Percentiles rank a stretch among this genome's conserved stretches.
phyloP scores from a whole-genome alignment of 148 eudicot species.

The Cornus suecica region DNA sequence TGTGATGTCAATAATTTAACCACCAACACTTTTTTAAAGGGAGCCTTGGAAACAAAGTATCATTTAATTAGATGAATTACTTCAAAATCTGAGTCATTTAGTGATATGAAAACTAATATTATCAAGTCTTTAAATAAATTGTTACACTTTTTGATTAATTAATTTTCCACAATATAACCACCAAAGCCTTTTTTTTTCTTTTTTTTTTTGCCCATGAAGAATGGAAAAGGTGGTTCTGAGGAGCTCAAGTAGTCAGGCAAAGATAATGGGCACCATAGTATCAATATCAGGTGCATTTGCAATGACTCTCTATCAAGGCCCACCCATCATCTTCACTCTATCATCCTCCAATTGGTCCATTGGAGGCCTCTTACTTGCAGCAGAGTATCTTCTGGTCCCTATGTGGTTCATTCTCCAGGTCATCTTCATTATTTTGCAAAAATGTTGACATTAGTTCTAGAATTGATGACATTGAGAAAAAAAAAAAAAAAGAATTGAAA shows the following conservation, averaged over 20 bases:
- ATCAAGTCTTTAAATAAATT: too few relatives aligned
- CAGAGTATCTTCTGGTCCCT: not conserved
- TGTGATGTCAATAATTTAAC: too few relatives aligned
- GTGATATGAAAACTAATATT: too few relatives aligned
- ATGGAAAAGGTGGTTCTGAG: conserved; percentile 31
- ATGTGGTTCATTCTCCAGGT: conserved; percentile 17
- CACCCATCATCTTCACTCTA: not conserved
- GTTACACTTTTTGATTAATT: too few relatives aligned
- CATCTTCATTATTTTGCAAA: not conserved
- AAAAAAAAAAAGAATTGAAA: not conserved
- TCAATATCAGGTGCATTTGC: conserved; percentile 36
- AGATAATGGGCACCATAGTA: conserved; percentile 27
- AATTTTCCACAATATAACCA: too few relatives aligned
- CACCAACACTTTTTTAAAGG: too few relatives aligned
- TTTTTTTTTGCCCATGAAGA: conserved; percentile 5
- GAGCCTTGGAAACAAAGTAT: too few relatives aligned
- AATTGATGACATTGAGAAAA: not conserved
- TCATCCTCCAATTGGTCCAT: conserved; percentile 6
- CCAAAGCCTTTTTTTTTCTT: too few relatives aligned
- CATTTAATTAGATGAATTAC: too few relatives aligned
- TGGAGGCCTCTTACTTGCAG: conserved; percentile 4
- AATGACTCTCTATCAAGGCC: conserved; percentile 34
- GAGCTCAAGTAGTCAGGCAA: conserved; percentile 24
- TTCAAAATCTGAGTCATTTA: too few relatives aligned
- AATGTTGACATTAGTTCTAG: not conserved